phyloP scores from a whole-genome alignment of 805 yeast genomes.

The Zygosaccharomyces gambellarensis region DNA sequence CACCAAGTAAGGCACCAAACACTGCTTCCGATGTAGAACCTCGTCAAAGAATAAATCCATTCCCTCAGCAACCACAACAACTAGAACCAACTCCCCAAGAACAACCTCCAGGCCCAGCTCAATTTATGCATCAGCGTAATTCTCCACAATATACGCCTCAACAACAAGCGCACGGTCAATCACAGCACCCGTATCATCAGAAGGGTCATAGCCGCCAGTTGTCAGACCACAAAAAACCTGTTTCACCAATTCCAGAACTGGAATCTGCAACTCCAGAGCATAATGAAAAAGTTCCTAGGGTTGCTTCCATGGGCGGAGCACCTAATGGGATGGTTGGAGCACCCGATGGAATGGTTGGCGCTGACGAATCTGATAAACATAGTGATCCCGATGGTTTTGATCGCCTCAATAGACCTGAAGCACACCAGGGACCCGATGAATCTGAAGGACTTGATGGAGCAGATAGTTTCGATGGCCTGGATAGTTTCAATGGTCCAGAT shows the following conservation, averaged over 20 bases:
- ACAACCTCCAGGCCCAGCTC: neutral
- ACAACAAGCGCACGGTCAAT: neutral
- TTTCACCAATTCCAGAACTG: conserved; percentile 14
- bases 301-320: neutral
- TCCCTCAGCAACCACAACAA: neutral
- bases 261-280: neutral
- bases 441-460: neutral
- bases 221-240: conserved; percentile 10
- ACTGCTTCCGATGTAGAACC: neutral
- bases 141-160: conserved; percentile 3
- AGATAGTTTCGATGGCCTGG: neutral
- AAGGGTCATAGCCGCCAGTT: conserved; percentile 5
- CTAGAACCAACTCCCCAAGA: neutral
- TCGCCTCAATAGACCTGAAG: neutral
- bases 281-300: neutral
- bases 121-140: neutral
- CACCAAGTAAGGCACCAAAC: conserved; percentile 8
- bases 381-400: neutral
- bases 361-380: neutral
- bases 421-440: neutral
- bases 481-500: neutral
- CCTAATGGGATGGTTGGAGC: neutral
- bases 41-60: neutral
- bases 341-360: neutral
- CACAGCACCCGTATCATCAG: conserved; percentile 3